Evolutionary conservation across 495 filamentous ascomycete species (phyloP), one percentile per base, ranked within the genome.

Genomic region (Neurospora sp.): DNA sequence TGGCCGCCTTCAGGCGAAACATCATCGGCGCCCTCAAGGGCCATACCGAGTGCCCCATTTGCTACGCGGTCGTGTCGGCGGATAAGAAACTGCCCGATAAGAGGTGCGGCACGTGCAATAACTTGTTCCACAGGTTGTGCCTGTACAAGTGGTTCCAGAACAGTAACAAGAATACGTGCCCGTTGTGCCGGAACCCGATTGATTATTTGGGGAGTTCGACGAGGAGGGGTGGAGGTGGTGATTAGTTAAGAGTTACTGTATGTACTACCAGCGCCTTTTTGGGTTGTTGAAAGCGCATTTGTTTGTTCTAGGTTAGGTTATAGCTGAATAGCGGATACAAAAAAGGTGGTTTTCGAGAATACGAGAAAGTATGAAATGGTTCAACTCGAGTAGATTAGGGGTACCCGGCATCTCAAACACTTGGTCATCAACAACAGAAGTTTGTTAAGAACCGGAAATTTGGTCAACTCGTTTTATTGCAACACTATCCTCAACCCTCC

Each of bases 101-200:
- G 83, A 86, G 89, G 68, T 99, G 96, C 83, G 86, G 87, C 69
- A 98, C 96, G 5, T 99, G 96, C 86, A 94, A 94, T 84, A 93
- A 99, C 82, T 83, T 91, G 71, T 99, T 98, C 84, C 96, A 99
- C 82, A 87, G 90, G 6, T 86, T 88, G 7, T 99, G 95, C 83
- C 82, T 99, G 80, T 95, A 91, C 84, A 93, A 93, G 80, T 99
- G 95, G 95, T 98, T 99, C 85, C 91, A 92, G 87, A 94, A 88
- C 78, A 96, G 93, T 78, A 94, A 93, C 81, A 89, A 91, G 77
- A 94, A 90, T 77, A 94, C 89, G 70, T 99, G 95, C 80, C 94
- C 95, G 69, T 84, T 98, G 72, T 98, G 95, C 82, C 84, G 94
- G 73, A 96, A 94, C 80, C 88, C 90, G 41, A 96, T 96, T 79